A percentile compares a stretch with the other conserved stretches of the same genome.
Conservation (phyloP, 257 asterid genomes). For the Paulownia fortunei region DNA sequence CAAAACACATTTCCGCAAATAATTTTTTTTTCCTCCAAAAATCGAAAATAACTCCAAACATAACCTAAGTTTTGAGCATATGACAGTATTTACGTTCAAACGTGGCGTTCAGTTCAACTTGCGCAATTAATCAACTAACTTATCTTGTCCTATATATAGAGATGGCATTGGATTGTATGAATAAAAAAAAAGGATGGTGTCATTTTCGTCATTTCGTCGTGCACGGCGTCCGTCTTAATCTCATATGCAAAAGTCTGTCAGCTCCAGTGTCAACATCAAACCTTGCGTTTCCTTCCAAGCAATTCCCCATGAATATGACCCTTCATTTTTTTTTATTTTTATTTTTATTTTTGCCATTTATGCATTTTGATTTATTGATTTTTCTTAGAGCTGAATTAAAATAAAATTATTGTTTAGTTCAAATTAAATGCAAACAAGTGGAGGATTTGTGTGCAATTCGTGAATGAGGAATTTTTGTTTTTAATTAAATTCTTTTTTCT, state of each 20-base stretch:
- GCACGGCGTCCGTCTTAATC: conserved; percentile 34
- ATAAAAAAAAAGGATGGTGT: neutral
- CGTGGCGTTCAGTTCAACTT: no score
- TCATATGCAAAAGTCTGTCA: conserved; percentile 3
- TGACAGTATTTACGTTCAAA: no score
- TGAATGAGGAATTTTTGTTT: no score
- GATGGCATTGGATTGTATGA: neutral
- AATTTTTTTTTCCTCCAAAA: no score
- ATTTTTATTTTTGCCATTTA: neutral
- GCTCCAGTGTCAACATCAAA: conserved; percentile 36
- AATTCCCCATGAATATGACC: conserved; percentile 38
- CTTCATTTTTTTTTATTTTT: neutral
- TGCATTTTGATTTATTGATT: neutral
- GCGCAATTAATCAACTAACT: neutral
- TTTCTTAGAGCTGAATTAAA: neutral
- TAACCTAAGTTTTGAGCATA: no score
- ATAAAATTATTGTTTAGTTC: neutral
- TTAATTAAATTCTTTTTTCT: no score
- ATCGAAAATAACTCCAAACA: no score
- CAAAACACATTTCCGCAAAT: no score
- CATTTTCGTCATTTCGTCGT: conserved; percentile 14
- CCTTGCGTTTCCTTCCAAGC: conserved; percentile 39
- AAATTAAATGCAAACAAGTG: no score
- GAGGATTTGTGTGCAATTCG: no score
- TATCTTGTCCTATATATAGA: neutral